Conservation (phyloP, 306 rosid genomes). For the Fragaria ananassa region DNA sequence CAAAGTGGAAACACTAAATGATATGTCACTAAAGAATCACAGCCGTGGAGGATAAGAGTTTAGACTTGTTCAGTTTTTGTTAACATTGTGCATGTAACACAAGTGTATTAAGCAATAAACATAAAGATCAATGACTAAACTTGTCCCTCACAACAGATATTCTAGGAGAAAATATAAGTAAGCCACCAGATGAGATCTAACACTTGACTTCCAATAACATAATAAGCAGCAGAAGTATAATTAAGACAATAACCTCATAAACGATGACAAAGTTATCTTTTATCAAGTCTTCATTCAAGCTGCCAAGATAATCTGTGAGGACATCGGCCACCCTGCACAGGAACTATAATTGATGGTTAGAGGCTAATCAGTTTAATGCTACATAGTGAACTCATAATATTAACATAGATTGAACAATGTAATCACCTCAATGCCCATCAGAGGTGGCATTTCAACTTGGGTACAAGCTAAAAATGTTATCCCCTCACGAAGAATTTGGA, state of each 20-base stretch:
- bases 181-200: not conserved
- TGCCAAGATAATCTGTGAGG: slow-evolving; percentile 81
- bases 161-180: not conserved
- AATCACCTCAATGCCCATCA: slow-evolving; percentile 91
- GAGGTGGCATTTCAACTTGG: slow-evolving; percentile 96
- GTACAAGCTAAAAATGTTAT: slow-evolving; percentile 93
- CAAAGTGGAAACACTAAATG: not conserved
- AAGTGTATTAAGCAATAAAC: not conserved
- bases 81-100: not conserved
- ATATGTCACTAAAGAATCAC: not conserved
- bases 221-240: slow-evolving; percentile 8
- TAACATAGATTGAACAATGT: not conserved
- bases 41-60: not conserved
- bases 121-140: not conserved
- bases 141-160: slow-evolving; percentile 1
- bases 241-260: slow-evolving; percentile 60
- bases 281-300: slow-evolving; percentile 78
- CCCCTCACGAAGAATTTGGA: slow-evolving; percentile 86
- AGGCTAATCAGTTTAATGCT: not conserved
- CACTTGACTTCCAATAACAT: not conserved
- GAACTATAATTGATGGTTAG: slow-evolving; percentile 62
- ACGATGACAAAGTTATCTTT: slow-evolving; percentile 90
- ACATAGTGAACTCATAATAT: not conserved
- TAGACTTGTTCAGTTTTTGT: not conserved
- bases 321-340: slow-evolving; percentile 98